Percentiles rank a stretch among this genome's conserved stretches.
These are phyloP conservation scores for Diplodia intermedia DNA, from an alignment of 2,329 filamentous ascomycete genomes.

Conservation along the genomic window DNA sequence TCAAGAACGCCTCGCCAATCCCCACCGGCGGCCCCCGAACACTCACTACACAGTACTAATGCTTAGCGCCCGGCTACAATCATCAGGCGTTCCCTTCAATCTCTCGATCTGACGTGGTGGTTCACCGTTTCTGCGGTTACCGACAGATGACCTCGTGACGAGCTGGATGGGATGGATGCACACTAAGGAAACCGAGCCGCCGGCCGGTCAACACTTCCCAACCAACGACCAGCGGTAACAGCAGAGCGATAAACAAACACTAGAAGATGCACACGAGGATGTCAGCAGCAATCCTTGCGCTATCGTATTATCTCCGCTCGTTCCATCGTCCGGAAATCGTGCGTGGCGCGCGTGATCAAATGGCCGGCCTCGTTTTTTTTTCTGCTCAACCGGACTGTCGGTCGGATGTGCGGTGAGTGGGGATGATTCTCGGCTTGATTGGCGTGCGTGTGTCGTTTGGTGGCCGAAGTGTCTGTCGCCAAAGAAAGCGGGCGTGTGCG, in stretches of 20 bases:
- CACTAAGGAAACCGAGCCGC: neutral
- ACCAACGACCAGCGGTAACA: neutral
- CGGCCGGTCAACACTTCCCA: neutral
- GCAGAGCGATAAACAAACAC: neutral
- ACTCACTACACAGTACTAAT: neutral
- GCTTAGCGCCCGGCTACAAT: neutral
- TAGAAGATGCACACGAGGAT: neutral
- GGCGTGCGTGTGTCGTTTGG: neutral
- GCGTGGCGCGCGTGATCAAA: conserved; percentile 3
- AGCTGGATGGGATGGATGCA: neutral
- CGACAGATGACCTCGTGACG: neutral
- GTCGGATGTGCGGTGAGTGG: conserved; percentile 2
- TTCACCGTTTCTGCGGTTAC: neutral
- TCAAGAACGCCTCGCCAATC: neutral
- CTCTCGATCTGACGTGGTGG: neutral
- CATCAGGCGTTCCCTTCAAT: neutral
- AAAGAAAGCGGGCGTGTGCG: neutral
- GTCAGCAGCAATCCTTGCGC: neutral
- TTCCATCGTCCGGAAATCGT: neutral
- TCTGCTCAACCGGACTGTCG: neutral
- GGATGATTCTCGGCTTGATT: neutral
- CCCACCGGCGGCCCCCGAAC: neutral
- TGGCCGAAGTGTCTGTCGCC: neutral
- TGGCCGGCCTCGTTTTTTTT: neutral
- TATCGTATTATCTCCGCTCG: neutral